Percentiles rank a stretch among this genome's conserved stretches.
Evolutionary conservation across 306 rosid genomes (phyloP).

Genomic region (Sicyos baderoa): DNA sequence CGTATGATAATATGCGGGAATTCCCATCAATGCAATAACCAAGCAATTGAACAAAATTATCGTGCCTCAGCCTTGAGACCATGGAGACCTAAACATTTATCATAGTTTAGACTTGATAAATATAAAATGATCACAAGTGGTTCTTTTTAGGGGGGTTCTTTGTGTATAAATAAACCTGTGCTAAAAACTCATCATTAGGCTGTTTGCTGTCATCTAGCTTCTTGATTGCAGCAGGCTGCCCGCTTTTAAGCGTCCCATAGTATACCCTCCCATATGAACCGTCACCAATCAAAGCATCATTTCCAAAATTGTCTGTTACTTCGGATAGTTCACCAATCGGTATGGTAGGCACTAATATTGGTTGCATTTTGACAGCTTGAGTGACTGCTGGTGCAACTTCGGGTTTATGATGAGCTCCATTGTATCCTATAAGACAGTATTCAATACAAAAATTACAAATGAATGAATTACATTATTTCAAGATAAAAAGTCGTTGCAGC

Average conservation of each 20-base stretch:
- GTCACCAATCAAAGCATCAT: constrained; percentile 19
- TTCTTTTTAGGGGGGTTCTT: background rate
- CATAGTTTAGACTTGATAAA: constrained; percentile 7
- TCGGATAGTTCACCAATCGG: constrained; percentile 8
- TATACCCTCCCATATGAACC: constrained; percentile 22
- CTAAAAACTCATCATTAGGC: constrained; percentile 20
- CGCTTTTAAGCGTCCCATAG: constrained; percentile 10
- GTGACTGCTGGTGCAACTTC: constrained; percentile 18
- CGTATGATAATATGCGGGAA: constrained; percentile 19
- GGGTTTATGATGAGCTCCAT: constrained; percentile 7
- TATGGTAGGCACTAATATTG: constrained; percentile 18
- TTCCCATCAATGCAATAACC: constrained; percentile 22
- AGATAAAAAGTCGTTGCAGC: background rate
- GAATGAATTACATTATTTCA: background rate
- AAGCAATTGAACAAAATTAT: constrained; percentile 22
- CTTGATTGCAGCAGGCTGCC: constrained; percentile 22
- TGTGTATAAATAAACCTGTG: constrained; percentile 12
- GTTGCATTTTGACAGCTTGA: constrained; percentile 20
- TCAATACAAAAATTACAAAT: background rate
- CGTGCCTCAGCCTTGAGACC: constrained; percentile 23
- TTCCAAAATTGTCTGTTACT: constrained; percentile 20
- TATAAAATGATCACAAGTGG: background rate
- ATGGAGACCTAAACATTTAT: constrained; percentile 16
- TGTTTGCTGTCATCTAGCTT: constrained; percentile 21
- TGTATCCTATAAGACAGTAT: constrained; percentile 5